Conservation (phyloP, 2,329 filamentous ascomycete species). For the Alternaria ethzedia region DNA sequence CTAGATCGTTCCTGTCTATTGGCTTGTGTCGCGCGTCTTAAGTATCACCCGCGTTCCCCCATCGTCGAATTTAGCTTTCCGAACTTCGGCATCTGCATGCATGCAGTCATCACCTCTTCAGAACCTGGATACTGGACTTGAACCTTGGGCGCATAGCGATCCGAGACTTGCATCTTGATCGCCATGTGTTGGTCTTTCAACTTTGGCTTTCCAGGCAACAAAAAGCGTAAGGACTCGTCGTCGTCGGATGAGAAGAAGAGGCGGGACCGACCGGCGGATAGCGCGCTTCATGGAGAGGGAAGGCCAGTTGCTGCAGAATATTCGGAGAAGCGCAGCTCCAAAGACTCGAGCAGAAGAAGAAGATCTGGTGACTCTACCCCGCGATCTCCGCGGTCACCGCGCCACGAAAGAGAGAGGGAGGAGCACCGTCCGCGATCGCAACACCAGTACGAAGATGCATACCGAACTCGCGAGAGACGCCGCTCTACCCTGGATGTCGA, state of each 20-base stretch:
- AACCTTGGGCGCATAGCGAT: constrained; percentile 34
- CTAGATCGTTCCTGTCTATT: constrained; percentile 27
- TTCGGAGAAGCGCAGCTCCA: constrained; percentile 42
- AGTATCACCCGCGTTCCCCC: constrained; percentile 39
- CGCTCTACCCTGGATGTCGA: constrained; percentile 34
- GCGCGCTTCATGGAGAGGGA: constrained; percentile 33
- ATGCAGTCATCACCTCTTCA: constrained; percentile 22
- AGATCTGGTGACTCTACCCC: constrained; percentile 28
- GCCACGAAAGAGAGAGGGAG: constrained; percentile 29
- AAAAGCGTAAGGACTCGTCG: constrained; percentile 37
- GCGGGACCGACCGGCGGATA: constrained; percentile 29
- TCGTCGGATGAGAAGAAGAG: constrained; percentile 41
- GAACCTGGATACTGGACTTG: constrained; percentile 20
- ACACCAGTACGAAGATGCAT: constrained; percentile 20
- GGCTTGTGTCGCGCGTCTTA: constrained; percentile 31
- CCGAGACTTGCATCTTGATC: constrained; percentile 31
- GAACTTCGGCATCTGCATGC: constrained; percentile 36
- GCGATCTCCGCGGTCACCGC: constrained; percentile 29
- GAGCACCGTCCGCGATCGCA: constrained; percentile 28
- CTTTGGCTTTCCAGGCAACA: constrained; percentile 38
- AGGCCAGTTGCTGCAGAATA: constrained; percentile 29
- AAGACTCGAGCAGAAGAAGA: constrained; percentile 33
- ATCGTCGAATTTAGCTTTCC: constrained; percentile 31
- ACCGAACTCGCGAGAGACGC: constrained; percentile 26
- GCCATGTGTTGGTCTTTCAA: constrained; percentile 49